Evolutionary conservation across 83 land plant species (phyloP).

Genomic region (Thuja plicata): DNA sequence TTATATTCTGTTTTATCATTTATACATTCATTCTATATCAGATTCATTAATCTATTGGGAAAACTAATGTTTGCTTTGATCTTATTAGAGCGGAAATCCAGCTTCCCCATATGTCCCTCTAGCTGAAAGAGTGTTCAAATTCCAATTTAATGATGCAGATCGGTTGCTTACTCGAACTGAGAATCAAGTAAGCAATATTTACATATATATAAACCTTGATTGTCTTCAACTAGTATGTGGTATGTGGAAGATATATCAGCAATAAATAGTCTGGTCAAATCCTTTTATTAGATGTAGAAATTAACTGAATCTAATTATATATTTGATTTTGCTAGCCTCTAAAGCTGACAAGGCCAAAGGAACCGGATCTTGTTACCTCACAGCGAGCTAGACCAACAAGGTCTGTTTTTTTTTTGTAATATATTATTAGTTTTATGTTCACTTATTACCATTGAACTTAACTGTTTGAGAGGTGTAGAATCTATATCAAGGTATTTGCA

Average conservation of each 20-base stretch:
- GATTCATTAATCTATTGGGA: background rate
- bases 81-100: constrained; percentile 5
- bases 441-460: background rate
- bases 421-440: background rate
- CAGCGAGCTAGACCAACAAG: constrained; percentile 57
- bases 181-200: constrained; percentile 20
- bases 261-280: constrained; percentile 1
- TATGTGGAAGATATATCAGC: background rate
- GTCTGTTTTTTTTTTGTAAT: background rate
- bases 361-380: constrained; percentile 74
- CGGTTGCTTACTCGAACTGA: background rate
- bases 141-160: constrained; percentile 53
- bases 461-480: background rate
- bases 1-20: background rate
- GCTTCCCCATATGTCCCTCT: constrained; percentile 50
- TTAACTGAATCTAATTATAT: background rate
- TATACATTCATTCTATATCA: background rate
- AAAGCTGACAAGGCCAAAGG: constrained; percentile 72
- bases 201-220: background rate
- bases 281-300: background rate
- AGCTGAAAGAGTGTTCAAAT: constrained; percentile 66
- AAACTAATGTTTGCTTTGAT: background rate
- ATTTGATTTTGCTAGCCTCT: constrained; percentile 14
- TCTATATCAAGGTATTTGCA: background rate
- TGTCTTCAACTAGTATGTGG: background rate